Evolutionary conservation across 1,284 basidiomycete genomes (phyloP), one percentile per base, ranked within the genome.

Genomic region (Pseudozyma flocculosa): DNA sequence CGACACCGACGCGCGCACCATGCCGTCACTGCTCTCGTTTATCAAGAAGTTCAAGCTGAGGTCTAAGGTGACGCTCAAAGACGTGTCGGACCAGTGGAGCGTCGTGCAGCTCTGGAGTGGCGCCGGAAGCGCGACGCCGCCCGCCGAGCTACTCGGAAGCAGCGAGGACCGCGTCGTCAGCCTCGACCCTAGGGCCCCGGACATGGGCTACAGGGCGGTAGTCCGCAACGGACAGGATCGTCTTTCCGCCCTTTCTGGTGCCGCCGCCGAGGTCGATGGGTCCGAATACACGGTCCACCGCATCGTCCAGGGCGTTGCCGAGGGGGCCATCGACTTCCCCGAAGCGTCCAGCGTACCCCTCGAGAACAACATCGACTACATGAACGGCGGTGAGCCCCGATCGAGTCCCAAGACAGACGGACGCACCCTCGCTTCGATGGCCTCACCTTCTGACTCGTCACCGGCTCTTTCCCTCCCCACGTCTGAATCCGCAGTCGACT

Each of bases 341-440:
- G 86, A 89, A 17, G 83, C 85, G 64, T 84, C 87, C 2, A 85
- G 89, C 0, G 86, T 97, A 54, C 95, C 95, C 2, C 87, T 96
- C 80, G 94, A 98, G 66, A 91, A 88, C 21, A 92, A 92, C 77
- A 80, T 97, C 68, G 94, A 98, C 78, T 81, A 89, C 46, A 95
- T 95, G 87, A 88, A 90, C 54, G 94, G 86, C 73, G 80, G 91
- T 93, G 71, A 81, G 88, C 81, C 17, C 40, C 32, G 24, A n/a
- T n/a, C n/a, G n/a, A n/a, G n/a, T n/a, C n/a, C n/a, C n/a, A n/a
- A n/a, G n/a, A n/a, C n/a, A n/a, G n/a, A n/a, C n/a, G n/a, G n/a
- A n/a, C n/a, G n/a, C n/a, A n/a, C n/a, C n/a, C n/a, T n/a, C n/a
- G n/a, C n/a, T n/a, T n/a, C n/a, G n/a, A n/a, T n/a, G n/a, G n/a